Evolutionary conservation across 139 green algal species (phyloP).

Genomic region (Picochlorum sp.): DNA sequence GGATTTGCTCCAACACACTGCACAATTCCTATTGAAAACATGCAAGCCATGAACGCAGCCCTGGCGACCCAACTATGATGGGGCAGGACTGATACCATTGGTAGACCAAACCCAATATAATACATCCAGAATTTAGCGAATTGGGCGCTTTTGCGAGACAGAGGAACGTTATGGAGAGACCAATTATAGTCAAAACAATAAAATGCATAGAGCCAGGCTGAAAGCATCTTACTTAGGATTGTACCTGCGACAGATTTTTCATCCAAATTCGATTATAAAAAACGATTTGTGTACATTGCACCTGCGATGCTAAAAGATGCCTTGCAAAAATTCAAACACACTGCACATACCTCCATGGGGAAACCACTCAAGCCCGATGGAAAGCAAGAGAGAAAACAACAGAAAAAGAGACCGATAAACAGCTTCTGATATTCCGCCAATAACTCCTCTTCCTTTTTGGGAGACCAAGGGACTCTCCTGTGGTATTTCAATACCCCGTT

Average conservation of each 20-base stretch:
- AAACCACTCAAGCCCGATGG: not conserved
- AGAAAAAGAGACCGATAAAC: conserved; percentile 53
- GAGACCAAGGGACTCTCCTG: too few species aligned
- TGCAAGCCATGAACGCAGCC: not conserved
- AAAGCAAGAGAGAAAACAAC: conserved; percentile 11
- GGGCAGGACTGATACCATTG: conserved; percentile 33
- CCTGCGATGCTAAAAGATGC: too few species aligned
- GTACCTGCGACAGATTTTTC: conserved; percentile 52
- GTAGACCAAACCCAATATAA: conserved; percentile 60
- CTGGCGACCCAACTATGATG: conserved; percentile 1
- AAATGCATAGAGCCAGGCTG: conserved; percentile 70
- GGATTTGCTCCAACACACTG: too few species aligned
- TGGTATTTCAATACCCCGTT: not conserved
- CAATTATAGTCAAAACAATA: conserved; percentile 85
- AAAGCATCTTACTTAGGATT: conserved; percentile 36
- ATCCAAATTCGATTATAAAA: too few species aligned
- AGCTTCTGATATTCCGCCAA: conserved; percentile 33
- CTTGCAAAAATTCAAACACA: too few species aligned
- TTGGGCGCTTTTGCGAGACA: conserved; percentile 44
- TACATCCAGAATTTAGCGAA: conserved; percentile 69
- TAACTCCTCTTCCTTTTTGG: too few species aligned
- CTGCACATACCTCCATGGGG: not conserved
- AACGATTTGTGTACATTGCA: too few species aligned
- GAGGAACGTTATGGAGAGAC: conserved; percentile 30
- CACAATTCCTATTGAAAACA: not conserved